Evolutionary conservation across 2,329 filamentous ascomycete genomes (phyloP).

Genomic region (Aspergillus sp.): DNA sequence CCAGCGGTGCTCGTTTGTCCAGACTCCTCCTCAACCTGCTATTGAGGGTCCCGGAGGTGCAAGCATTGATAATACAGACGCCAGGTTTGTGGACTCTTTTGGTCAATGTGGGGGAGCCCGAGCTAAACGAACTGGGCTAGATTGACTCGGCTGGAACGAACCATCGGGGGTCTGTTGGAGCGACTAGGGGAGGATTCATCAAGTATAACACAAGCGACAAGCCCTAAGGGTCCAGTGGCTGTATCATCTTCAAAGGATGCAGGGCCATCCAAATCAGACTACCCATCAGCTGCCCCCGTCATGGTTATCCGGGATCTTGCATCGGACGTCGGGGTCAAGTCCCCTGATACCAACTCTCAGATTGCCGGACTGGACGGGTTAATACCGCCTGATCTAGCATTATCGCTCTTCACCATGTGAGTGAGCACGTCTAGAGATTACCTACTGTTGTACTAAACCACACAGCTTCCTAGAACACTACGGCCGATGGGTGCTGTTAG

Average conservation of each 20-base stretch:
- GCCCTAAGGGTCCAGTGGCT: neutral
- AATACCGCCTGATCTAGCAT: conserved; percentile 8
- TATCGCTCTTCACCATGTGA: neutral
- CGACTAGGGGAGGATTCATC: neutral
- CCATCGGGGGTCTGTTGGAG: neutral
- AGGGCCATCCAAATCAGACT: neutral
- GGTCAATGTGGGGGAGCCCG: neutral
- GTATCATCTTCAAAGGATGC: neutral
- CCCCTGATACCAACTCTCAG: conserved; percentile 5
- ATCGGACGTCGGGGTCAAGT: conserved; percentile 2
- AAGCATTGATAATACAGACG: neutral
- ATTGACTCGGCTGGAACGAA: neutral
- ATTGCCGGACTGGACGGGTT: conserved; percentile 11
- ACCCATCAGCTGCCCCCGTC: neutral
- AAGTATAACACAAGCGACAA: neutral
- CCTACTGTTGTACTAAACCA: neutral
- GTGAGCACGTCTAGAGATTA: neutral
- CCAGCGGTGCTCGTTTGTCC: conserved; percentile 27
- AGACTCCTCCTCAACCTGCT: neutral
- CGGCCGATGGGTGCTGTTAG: conserved; percentile 37
- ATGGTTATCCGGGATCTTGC: conserved; percentile 5
- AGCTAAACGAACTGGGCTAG: neutral
- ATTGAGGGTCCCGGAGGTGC: neutral
- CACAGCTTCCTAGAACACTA: conserved; percentile 35
- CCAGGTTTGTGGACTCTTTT: neutral